Evolutionary conservation across 768 basidiomycete genomes (phyloP), one percentile per base, ranked within the genome.

Genomic region (Leucosporidium scottii): DNA sequence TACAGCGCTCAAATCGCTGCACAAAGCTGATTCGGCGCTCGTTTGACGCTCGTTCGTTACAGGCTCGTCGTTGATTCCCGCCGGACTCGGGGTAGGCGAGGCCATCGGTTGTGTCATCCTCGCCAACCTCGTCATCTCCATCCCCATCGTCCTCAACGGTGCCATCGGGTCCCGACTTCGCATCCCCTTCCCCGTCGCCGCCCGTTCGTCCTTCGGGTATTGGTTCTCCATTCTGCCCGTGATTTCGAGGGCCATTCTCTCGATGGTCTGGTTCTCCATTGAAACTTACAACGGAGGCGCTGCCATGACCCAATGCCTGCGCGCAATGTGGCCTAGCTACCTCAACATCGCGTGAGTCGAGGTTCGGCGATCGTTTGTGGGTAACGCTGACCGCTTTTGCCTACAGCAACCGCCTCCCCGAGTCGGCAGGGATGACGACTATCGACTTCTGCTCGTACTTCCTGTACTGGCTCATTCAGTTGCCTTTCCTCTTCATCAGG

Each of bases 281-380:
- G 30, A 57, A 15, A 21, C 31, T 8, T 57, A 31, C 17, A 57
- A 57, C 31, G 55, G 55, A 18, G 30, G 31, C 1, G 31, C 25
- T 15, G 30, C 30, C 18, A 36, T 57, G 31, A 36, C 55, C 18
- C 28, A 12, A 36, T 57, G 55, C 18, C 28, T 89, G 20, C 88
- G 87, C 75, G 89, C 89, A 0, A 87, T 90, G 27, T 90, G 89
- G 89, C 89, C 89, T 0, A 85, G 86, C 0, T 81, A 84, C 36
- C 83, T 83, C 17, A 82, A 78, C 57, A 76, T 90, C 47, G 85
- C 85, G 28, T 53, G n/a, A n/a, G 13, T 44, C 25, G 39, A 44
- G 10, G 39, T 44, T 44, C 39, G 39, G 39, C 39, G 39, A 44
- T 44, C 6, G 10, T 44, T 15, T 44, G 8, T 10, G 39, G 3